These are phyloP conservation scores for Aeschynomene evenia DNA, from an alignment of 306 rosid genomes.

Conservation along the genomic window DNA sequence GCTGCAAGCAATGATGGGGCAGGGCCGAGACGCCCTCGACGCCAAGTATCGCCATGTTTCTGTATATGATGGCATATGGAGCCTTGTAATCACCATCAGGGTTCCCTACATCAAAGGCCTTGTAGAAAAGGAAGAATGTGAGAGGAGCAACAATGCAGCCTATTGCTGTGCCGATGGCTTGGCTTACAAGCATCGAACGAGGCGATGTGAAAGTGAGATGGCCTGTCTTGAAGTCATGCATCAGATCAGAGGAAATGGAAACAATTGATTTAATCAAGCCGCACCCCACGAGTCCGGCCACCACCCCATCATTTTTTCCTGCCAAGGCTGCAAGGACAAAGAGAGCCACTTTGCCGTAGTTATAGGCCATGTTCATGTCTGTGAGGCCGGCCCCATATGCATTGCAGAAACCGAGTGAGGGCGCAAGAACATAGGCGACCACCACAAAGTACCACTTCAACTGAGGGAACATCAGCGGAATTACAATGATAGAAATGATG, in stretches of 20 bases:
- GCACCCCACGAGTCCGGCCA: conserved; percentile 95
- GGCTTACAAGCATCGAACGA: conserved; percentile 87
- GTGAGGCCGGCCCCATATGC: conserved; percentile 98
- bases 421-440: conserved; percentile 76
- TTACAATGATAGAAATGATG: conserved; percentile 65
- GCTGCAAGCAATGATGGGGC: conserved; percentile 81
- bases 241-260: conserved; percentile 89
- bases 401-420: conserved; percentile 95
- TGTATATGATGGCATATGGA: conserved; percentile 87
- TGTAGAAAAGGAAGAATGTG: conserved; percentile 87
- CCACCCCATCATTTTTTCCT: conserved; percentile 68
- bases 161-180: conserved; percentile 89
- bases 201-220: conserved; percentile 96
- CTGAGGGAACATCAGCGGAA: conserved; percentile 87
- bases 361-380: conserved; percentile 97
- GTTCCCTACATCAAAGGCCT: conserved; percentile 84
- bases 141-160: conserved; percentile 93
- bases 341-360: conserved; percentile 97
- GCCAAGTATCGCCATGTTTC: conserved; percentile 96
- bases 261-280: conserved; percentile 92
- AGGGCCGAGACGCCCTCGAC: conserved; percentile 92
- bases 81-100: conserved; percentile 89
- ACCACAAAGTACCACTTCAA: conserved; percentile 88
- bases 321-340: conserved; percentile 81
- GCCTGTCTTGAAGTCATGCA: conserved; percentile 95